Evolutionary conservation across 1,139 yeast genomes (phyloP), one percentile per base, ranked within the genome.

Genomic region (Suhomyces anneliseae): DNA sequence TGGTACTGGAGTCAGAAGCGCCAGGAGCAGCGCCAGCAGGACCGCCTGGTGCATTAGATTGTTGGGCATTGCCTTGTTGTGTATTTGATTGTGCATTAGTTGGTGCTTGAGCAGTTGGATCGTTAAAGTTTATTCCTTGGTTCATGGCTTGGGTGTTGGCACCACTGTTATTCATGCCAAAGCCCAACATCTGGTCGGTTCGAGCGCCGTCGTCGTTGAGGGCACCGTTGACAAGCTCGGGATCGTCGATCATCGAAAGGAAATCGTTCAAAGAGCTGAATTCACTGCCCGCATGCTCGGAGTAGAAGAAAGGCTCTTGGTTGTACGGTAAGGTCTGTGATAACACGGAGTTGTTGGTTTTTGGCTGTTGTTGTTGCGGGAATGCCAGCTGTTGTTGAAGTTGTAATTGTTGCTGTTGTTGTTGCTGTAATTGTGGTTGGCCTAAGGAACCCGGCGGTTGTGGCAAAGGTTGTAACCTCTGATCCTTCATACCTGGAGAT

Each of bases 251-350:
- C 90, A 92, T 89, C 3, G 93, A 84, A 46, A 92, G 70, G 59
- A 92, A 92, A 61, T 90, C 97, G 54, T 90, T 90, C 54, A 92
- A 74, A 0, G 97, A 90, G 52, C 92, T 85, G 62, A 92, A 90
- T 68, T 92, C 98, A 39, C 95, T 85, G 3, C 96, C 96, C 0
- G 95, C 96, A 64, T 90, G 96, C 60, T 90, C 96, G 0, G 96
- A 87, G 54, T 83, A 87, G 67, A 90, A 90, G 47, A 87, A 81
- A 0, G 95, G 90, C 54, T 83, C 87, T 51, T 83, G 88, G 56
- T 81, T 82, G 47, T 76, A 74, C 2, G 76, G 74, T 44, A 75
- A 59, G 1, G 83, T 71, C 51, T 74, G 78, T 2, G 77, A 62
- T 43, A 75, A 61, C 2, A 72, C 74, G 7, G 75, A 65, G 48